A percentile compares a stretch with the other conserved stretches of the same genome.
These are phyloP conservation scores for Lentinus polychrous DNA, from an alignment of 1,284 basidiomycete genomes.

Conservation along the genomic window DNA sequence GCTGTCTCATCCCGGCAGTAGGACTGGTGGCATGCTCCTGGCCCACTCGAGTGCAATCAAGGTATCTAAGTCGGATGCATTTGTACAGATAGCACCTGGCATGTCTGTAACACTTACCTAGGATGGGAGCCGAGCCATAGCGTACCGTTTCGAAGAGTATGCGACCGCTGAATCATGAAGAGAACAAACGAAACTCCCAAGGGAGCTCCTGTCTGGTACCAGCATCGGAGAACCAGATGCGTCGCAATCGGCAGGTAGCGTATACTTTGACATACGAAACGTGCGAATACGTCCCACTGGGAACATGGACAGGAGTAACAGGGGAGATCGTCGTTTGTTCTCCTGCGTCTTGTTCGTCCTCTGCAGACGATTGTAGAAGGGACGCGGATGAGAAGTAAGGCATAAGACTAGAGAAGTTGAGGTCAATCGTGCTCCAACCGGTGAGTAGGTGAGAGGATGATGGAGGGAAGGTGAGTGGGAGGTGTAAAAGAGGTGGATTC, in stretches of 20 bases:
- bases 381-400: slow-evolving; percentile 54
- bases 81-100: no score
- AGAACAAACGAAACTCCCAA: slow-evolving; percentile 63
- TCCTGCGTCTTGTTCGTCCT: slow-evolving; percentile 19
- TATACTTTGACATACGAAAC: slow-evolving; percentile 72
- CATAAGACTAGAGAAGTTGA: slow-evolving; percentile 57
- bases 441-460: slow-evolving; percentile 52
- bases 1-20: no score
- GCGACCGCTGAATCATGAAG: no score
- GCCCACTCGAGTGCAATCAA: no score
- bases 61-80: no score
- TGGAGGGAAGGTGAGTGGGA: slow-evolving; percentile 65
- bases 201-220: slow-evolving; percentile 46
- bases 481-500: slow-evolving; percentile 50
- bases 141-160: no score
- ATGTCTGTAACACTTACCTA: no score
- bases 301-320: slow-evolving; percentile 28
- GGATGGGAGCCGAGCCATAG: no score
- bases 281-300: slow-evolving; percentile 54
- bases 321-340: not conserved
- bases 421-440: slow-evolving; percentile 61
- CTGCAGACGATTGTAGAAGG: slow-evolving; percentile 22
- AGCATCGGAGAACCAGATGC: slow-evolving; percentile 72
- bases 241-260: slow-evolving; percentile 71
- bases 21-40: no score